Evolutionary conservation across 2,329 filamentous ascomycete species (phyloP), one percentile per base, ranked within the genome.

Genomic region (Bipolaris gigantea): DNA sequence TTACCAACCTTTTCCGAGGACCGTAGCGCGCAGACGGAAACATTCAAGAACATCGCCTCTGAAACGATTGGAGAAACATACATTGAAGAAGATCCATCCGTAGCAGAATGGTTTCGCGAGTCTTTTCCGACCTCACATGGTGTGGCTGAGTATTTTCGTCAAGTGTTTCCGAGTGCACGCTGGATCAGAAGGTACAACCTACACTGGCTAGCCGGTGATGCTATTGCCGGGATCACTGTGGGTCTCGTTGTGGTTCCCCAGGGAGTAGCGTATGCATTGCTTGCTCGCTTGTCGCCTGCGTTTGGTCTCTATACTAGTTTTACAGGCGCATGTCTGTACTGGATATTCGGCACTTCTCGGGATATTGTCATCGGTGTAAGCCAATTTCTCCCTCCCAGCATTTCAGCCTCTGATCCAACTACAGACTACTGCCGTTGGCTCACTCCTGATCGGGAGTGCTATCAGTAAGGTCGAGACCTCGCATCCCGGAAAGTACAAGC

Each of bases 341-440:
- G 92, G 92, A 89, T 97, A 71, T 97, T 97, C 70, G 93, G 92
- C 11, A 97, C 93, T 0, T 97, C 92, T 2, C 97, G 97, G 73
- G 93, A 97, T 73, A 97, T 97, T 66, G 96, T 93, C 13, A 97
- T 97, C 51, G 92, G 92, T 15, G 88, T 90, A 80, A 77, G 87
- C 82, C 23, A 21, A 25, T 2, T 15, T 1, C 27, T n/a, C 11
- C 5, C n/a, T 32, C 30, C 4, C 19, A 18, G 41, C 27, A 45
- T n/a, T 18, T 5, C 3, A 6, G 1, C n/a, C n/a, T 50, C 42
- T 55, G 59, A 51, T 51, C 48, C 21, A 23, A 23, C 3, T 36
- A 19, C 60, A 91, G 87, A 92, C 92, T 18, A 94, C 97, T 40
- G 94, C 93, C 32, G 94, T 97, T 61, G 89, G 97, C 80, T 97